A percentile compares a stretch with the other conserved stretches of the same genome.
Conservation (phyloP, 495 filamentous ascomycete genomes). For the Elaphomyces granulatus region DNA sequence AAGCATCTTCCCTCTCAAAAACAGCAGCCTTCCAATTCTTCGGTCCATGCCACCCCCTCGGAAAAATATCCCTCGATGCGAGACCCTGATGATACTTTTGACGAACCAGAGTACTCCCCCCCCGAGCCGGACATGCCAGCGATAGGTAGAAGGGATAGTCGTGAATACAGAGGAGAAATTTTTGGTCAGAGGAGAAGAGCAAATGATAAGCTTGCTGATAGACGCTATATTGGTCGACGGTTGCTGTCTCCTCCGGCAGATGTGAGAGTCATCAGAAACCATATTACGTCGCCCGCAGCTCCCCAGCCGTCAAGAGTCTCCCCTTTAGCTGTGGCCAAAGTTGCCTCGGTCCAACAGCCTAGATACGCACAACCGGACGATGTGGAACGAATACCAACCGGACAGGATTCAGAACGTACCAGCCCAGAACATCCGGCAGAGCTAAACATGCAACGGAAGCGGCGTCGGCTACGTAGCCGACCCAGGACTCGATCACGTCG, state of each 20-base stretch:
- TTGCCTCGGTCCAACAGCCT: conserved; percentile 30
- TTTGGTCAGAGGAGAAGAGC: conserved; percentile 8
- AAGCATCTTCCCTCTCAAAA: conserved; percentile 19
- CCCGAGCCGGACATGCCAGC: conserved; percentile 29
- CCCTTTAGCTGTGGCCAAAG: conserved; percentile 51
- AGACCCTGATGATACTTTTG: conserved; percentile 17
- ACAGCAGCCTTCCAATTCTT: conserved; percentile 15
- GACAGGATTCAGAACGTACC: conserved; percentile 15
- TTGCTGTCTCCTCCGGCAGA: conserved; percentile 18
- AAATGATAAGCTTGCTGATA: conserved; percentile 13
- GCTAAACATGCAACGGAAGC: conserved; percentile 31
- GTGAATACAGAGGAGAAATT: not conserved
- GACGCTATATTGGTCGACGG: conserved; percentile 10
- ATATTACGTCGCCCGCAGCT: conserved; percentile 57
- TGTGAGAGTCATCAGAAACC: conserved; percentile 41
- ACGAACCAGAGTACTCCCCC: conserved; percentile 39
- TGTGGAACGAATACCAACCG: conserved; percentile 13
- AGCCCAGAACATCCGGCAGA: conserved; percentile 23
- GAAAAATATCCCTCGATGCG: conserved; percentile 12
- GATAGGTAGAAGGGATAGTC: conserved; percentile 13
- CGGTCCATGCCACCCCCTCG: conserved; percentile 7
- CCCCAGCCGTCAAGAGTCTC: conserved; percentile 75
- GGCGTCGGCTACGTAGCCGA: conserved; percentile 31
- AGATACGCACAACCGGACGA: conserved; percentile 17
- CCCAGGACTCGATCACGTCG: conserved; percentile 18